Conservation (phyloP, 2,329 filamentous ascomycete genomes). For the Sphaerostilbella broomeana region DNA sequence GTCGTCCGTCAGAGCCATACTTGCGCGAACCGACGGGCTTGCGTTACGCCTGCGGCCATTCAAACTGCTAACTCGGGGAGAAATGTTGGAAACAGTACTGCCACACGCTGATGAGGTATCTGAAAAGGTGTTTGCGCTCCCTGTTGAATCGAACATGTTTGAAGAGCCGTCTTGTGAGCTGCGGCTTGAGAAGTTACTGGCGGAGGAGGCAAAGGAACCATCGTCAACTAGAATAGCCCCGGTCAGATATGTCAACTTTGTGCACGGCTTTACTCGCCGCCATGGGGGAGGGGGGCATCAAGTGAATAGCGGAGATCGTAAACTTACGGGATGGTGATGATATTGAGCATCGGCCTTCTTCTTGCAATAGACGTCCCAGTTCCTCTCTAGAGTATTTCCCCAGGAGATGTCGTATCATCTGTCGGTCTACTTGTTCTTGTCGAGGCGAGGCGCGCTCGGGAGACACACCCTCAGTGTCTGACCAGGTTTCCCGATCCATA, state of each 20-base stretch:
- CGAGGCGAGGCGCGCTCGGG: slow-evolving; percentile 20
- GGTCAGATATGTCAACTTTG: slow-evolving; percentile 1
- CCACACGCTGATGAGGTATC: slow-evolving; percentile 34
- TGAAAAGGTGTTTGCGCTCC: slow-evolving; percentile 32
- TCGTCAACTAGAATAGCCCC: slow-evolving; percentile 22
- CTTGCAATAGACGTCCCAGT: slow-evolving; percentile 27
- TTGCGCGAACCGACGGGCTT: slow-evolving; percentile 15
- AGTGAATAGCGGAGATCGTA: not conserved
- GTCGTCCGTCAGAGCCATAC: slow-evolving; percentile 17
- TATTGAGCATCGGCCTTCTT: slow-evolving; percentile 23
- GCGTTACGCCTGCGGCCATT: slow-evolving; percentile 24
- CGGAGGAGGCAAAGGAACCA: slow-evolving; percentile 29
- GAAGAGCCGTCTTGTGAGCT: slow-evolving; percentile 28
- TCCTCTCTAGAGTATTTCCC: slow-evolving; percentile 28
- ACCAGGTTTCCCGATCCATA: slow-evolving; percentile 28
- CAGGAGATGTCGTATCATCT: slow-evolving; percentile 30
- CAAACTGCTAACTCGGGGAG: slow-evolving; percentile 30
- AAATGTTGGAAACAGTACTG: slow-evolving; percentile 36
- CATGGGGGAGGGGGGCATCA: not conserved
- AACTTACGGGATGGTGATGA: slow-evolving; percentile 25
- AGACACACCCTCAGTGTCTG: slow-evolving; percentile 26
- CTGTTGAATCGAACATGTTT: slow-evolving; percentile 30
- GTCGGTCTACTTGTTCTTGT: slow-evolving; percentile 27
- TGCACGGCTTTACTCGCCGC: not conserved
- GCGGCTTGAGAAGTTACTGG: slow-evolving; percentile 15